Evolutionary conservation across 257 asterid genomes (phyloP).

Genomic region (Galeopsis tetrahit): DNA sequence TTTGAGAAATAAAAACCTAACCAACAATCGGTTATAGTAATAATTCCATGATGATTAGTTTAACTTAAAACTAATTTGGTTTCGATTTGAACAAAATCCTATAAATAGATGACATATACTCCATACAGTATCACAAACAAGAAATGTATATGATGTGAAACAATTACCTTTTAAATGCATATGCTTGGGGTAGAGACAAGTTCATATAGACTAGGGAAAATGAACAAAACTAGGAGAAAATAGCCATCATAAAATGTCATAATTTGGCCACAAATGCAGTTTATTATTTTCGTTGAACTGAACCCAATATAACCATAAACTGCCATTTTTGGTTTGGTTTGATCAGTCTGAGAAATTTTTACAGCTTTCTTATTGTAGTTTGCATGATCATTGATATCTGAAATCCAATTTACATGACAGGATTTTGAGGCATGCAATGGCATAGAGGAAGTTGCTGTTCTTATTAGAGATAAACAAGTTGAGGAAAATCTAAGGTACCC

Average conservation of each 20-base stretch:
- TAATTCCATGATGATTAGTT: background rate
- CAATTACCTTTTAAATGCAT: background rate
- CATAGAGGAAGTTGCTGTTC: slow-evolving; percentile 86
- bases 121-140: background rate
- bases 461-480: slow-evolving; percentile 74
- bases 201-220: background rate
- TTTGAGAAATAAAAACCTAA: background rate
- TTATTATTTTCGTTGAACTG: background rate
- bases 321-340: background rate
- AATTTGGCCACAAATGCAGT: background rate
- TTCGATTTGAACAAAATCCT: background rate
- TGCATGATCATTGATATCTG: slow-evolving; percentile 29
- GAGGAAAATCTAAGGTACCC: slow-evolving; percentile 80
- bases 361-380: background rate
- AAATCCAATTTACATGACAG: slow-evolving; percentile 45
- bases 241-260: background rate
- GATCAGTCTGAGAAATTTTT: background rate
- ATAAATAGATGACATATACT: background rate
- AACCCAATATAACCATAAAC: background rate
- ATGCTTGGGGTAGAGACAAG: background rate
- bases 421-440: slow-evolving; percentile 94
- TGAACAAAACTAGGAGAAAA: background rate
- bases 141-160: background rate
- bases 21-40: background rate
- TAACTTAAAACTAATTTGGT: background rate